Evolutionary conservation across 2,329 filamentous ascomycete genomes (phyloP).

Genomic region (Coleophoma crateriformis): DNA sequence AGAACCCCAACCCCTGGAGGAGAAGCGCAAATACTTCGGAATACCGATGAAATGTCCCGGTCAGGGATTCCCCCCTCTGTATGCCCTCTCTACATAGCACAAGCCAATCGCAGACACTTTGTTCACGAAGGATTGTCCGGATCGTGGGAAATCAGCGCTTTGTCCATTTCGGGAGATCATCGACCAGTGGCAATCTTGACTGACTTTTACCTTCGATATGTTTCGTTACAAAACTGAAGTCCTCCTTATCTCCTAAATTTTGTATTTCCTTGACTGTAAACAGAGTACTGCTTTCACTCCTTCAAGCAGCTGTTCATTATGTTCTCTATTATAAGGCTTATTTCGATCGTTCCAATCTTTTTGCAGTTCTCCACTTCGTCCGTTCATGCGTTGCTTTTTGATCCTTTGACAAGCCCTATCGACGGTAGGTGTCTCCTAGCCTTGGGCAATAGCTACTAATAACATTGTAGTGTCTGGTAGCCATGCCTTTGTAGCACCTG

Average conservation of each 20-base stretch:
- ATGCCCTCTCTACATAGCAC: no score
- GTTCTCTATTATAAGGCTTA: not conserved
- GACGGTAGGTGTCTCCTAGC: conserved; percentile 3
- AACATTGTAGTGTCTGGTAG: conserved; percentile 23
- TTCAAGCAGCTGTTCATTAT: not conserved
- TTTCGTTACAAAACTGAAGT: not conserved
- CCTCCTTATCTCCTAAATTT: not conserved
- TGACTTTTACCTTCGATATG: not conserved
- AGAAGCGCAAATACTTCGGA: no score
- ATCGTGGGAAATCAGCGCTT: no score
- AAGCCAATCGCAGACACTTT: no score
- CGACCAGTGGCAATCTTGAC: not conserved
- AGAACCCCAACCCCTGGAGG: no score
- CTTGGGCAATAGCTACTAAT: no score
- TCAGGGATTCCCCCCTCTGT: no score
- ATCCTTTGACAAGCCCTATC: conserved; percentile 5
- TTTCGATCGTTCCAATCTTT: not conserved
- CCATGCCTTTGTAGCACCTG: conserved; percentile 28
- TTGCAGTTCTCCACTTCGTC: not conserved
- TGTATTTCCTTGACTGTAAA: not conserved
- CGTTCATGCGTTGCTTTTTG: conserved; percentile 1
- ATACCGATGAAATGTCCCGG: no score
- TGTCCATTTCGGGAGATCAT: not conserved
- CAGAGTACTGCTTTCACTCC: not conserved
- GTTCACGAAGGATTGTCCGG: no score